Base-by-base conservation (phyloP, 108 stramenopile genomes). In the Nitzschia inconspicua region DNA sequence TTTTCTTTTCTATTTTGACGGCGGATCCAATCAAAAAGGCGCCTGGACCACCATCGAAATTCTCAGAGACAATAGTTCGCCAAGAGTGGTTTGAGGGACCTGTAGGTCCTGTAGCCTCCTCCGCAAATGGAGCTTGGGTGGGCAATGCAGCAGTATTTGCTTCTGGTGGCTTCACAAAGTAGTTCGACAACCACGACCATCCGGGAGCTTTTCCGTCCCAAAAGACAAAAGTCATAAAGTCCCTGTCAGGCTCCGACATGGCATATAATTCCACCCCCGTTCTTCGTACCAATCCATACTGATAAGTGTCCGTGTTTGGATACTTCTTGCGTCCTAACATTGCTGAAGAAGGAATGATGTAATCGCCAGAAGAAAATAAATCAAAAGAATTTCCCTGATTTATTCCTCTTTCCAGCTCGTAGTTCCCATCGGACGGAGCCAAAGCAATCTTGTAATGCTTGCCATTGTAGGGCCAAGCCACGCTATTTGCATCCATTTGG, bases 371-470 rank as follows among this genome's bases (percentile, higher is more conserved):
- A 4, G 16, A 1, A 34, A 27, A 76, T n/a, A 70, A 60, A 44
- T 76, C 75, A 13, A n/a, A n/a, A 18, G 37, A 53, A 49, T 73
- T 56, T 0, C 72, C 73, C 0, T n/a, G 18, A 47, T 74, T 74
- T 20, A 31, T 55, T 11, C 26, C 20, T 32, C 57, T 19, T 59
- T 91, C 89, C 54, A 91, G 61, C 43, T 91, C 77, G 53, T 79
- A 91, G 0, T 70, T 63, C 1, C 89, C 89, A 66, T 91, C 89
- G 4, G 85, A 82, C 35, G 66, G 51, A 22, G 85, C 24, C 11
- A 91, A 20, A 0, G 86, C 84, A 8, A 91, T 78, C 47, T 55
- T 37, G 51, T 91, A 91, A 66, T 91, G 86, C 9, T 54, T 59
- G 0, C 66, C 65, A 53, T 85, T 84, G n/a, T 42, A 13, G 1